These are phyloP conservation scores for Hortiboletus flavorubellus DNA, from an alignment of 768 basidiomycete species.

Conservation along the genomic window DNA sequence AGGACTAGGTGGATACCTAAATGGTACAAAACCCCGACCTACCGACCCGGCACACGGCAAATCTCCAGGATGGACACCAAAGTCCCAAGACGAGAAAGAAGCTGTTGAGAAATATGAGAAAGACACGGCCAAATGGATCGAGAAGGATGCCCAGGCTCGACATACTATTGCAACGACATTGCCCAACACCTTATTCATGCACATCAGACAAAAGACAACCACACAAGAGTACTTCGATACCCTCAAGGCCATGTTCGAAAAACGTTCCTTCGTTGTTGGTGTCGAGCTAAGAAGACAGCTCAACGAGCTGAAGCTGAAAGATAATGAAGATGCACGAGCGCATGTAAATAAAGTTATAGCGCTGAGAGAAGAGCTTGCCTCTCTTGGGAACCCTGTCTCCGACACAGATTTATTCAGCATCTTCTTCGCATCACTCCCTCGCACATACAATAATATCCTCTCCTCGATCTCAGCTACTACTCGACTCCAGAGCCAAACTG, in stretches of 20 bases:
- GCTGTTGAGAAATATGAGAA: background rate
- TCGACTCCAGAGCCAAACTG: background rate
- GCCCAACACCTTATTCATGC: background rate
- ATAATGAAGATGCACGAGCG: background rate
- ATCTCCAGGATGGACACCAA: too few species aligned
- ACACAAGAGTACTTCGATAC: background rate
- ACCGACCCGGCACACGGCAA: too few species aligned
- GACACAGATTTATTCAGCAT: background rate
- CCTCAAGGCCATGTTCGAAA: background rate
- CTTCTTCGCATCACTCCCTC: background rate
- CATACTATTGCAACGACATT: background rate
- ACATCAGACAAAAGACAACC: background rate
- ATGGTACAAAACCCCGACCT: too few species aligned
- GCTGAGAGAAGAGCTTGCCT: background rate
- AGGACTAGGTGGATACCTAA: too few species aligned
- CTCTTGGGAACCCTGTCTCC: background rate
- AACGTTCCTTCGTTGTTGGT: background rate
- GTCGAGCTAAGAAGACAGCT: background rate
- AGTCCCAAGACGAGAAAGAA: too few species aligned
- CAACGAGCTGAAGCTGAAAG: background rate
- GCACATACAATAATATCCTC: background rate
- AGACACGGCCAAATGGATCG: background rate
- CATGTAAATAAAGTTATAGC: background rate
- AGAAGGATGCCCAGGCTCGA: background rate
- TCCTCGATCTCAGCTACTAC: background rate